Percentiles rank a stretch among this genome's conserved stretches.
Evolutionary conservation across 768 basidiomycete genomes (phyloP).

Genomic region (Psilocybe subaeruginosa): DNA sequence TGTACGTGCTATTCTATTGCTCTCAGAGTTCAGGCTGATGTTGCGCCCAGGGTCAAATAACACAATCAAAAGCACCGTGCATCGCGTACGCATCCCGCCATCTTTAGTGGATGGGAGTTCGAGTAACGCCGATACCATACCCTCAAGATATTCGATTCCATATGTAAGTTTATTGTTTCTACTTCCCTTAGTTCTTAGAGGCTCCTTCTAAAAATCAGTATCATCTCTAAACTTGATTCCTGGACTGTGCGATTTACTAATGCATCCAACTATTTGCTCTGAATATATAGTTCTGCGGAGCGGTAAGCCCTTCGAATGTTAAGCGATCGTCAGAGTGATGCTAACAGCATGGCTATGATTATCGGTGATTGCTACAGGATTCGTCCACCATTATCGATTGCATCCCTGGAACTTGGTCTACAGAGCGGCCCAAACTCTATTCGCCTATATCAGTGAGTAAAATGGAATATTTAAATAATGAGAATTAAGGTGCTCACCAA

Average conservation of each 20-base stretch:
- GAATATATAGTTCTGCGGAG: slow-evolving; percentile 31
- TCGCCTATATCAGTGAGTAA: slow-evolving; percentile 43
- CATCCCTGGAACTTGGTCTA: slow-evolving; percentile 54
- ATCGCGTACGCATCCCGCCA: slow-evolving; percentile 52
- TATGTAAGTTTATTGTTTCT: slow-evolving; percentile 41
- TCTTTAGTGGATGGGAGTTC: slow-evolving; percentile 5
- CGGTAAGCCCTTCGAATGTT: slow-evolving; percentile 27
- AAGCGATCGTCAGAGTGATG: too few species aligned
- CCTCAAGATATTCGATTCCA: slow-evolving; percentile 63
- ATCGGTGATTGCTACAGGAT: slow-evolving; percentile 35
- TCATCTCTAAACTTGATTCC: too few species aligned
- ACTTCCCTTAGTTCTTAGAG: not conserved
- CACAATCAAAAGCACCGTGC: slow-evolving; percentile 51
- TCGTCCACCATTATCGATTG: slow-evolving; percentile 46
- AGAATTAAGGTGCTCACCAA: not conserved
- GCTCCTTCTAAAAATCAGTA: not conserved
- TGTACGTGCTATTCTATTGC: slow-evolving; percentile 31
- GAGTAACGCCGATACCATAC: slow-evolving; percentile 38
- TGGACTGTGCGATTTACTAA: too few species aligned
- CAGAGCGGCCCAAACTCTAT: slow-evolving; percentile 50
- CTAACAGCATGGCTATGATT: not conserved
- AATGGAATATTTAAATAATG: not conserved
- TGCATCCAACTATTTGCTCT: too few species aligned
- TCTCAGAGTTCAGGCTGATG: not conserved
- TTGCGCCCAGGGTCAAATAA: slow-evolving; percentile 43